These are phyloP conservation scores for Moesziomyces parantarcticus DNA, from an alignment of 1,284 basidiomycete genomes.

Conservation along the genomic window DNA sequence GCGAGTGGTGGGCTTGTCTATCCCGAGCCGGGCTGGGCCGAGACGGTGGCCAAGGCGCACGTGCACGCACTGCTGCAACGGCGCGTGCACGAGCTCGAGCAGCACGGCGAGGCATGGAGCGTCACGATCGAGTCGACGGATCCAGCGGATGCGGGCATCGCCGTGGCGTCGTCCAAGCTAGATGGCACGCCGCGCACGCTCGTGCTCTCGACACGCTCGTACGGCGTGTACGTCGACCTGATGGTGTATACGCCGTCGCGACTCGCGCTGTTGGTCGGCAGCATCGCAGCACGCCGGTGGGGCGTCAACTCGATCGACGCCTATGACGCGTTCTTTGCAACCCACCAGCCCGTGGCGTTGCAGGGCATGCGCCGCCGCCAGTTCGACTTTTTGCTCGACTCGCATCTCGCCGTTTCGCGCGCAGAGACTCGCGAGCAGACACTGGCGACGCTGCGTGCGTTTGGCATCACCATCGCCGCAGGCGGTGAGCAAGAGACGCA, in stretches of 20 bases:
- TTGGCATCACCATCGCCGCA: conserved; percentile 69
- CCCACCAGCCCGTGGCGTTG: background rate
- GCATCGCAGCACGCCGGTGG: conserved; percentile 64
- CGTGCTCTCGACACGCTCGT: conserved; percentile 71
- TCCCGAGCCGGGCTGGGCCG: conserved; percentile 22
- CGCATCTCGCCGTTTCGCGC: background rate
- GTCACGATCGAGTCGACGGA: conserved; percentile 20
- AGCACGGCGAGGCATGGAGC: conserved; percentile 9
- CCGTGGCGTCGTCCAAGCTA: background rate
- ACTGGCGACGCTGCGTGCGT: conserved; percentile 69
- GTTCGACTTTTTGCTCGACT: conserved; percentile 40
- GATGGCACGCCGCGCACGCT: conserved; percentile 1
- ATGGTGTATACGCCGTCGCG: conserved; percentile 70
- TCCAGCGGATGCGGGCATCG: conserved; percentile 23
- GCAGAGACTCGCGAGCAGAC: conserved; percentile 64
- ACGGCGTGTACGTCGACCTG: conserved; percentile 73
- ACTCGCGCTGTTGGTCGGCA: conserved; percentile 70
- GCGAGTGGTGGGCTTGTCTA: conserved; percentile 22
- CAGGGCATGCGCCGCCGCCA: conserved; percentile 5
- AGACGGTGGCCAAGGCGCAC: conserved; percentile 19
- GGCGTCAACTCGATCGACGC: conserved; percentile 68
- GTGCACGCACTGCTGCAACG: conserved; percentile 2
- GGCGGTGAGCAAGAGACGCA: background rate
- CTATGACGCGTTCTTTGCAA: conserved; percentile 68
- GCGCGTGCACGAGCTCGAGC: conserved; percentile 15